Percentiles rank a stretch among this genome's conserved stretches.
phyloP scores from a whole-genome alignment of 192 early-diverging fungal species.

The Podila horticola region DNA sequence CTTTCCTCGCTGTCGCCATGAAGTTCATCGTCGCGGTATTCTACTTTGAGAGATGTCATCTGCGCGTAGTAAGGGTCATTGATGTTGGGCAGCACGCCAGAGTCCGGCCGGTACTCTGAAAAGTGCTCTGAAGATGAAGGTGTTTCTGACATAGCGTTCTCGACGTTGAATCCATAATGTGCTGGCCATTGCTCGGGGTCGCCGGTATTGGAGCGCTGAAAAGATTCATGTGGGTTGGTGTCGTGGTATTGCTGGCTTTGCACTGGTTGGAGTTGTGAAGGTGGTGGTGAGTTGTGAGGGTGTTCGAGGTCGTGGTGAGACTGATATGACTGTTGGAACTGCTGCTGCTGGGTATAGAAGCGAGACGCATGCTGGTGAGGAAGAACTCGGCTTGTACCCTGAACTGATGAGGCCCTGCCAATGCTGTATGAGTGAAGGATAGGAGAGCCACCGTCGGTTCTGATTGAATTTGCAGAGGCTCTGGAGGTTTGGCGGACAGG shows the following conservation, averaged over 20 bases:
- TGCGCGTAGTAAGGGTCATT: conserved; percentile 18
- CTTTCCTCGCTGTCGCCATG: not conserved
- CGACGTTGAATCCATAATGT: conserved; percentile 14
- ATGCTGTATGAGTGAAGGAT: not conserved
- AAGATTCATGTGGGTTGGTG: not conserved
- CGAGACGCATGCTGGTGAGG: conserved; percentile 9
- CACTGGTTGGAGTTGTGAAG: not conserved
- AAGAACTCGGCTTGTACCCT: not conserved
- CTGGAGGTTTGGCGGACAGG: conserved; percentile 1
- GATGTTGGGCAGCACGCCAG: conserved; percentile 19
- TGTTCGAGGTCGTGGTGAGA: not conserved
- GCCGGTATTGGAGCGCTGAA: not conserved
- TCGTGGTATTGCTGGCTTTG: conserved; percentile 16
- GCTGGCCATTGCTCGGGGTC: conserved; percentile 15
- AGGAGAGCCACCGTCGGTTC: conserved; percentile 6
- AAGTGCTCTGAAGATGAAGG: conserved; percentile 10
- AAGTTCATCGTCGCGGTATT: not conserved
- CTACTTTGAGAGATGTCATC: not conserved
- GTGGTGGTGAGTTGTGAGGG: not conserved
- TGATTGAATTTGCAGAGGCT: not conserved
- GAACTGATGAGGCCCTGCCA: not conserved
- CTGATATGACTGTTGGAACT: conserved; percentile 4
- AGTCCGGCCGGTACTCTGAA: conserved; percentile 12
- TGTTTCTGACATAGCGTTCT: not conserved
- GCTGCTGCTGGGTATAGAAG: conserved; percentile 14